Percentiles rank a stretch among this genome's conserved stretches.
phyloP scores from a whole-genome alignment of 352 stramenopile species.

The Blastocystis sp. region DNA sequence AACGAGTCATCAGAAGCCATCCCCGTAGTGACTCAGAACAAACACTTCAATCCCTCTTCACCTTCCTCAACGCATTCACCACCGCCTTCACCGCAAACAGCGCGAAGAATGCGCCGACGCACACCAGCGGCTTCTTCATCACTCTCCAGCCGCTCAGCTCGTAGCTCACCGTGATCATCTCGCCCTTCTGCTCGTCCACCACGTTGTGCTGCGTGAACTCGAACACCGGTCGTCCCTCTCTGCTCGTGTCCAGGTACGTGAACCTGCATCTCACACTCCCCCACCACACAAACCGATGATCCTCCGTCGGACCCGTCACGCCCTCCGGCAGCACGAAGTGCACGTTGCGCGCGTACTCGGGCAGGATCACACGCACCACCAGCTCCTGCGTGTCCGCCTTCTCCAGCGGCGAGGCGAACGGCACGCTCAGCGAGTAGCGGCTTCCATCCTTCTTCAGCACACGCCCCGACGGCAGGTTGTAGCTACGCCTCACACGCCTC shows the following conservation, averaged over 20 bases:
- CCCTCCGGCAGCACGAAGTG: conserved; percentile 71
- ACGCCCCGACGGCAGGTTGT: background rate
- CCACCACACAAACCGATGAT: conserved; percentile 68
- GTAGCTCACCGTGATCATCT: conserved; percentile 73
- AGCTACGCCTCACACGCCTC: conserved; percentile 62
- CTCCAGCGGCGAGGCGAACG: conserved; percentile 72
- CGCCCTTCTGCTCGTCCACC: conserved; percentile 71
- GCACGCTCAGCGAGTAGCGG: conserved; percentile 73
- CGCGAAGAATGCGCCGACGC: conserved; percentile 61
- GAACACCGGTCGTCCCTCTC: conserved; percentile 73
- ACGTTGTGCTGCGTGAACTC: conserved; percentile 70
- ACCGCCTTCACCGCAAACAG: conserved; percentile 66
- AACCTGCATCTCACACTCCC: conserved; percentile 70
- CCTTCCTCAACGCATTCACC: background rate
- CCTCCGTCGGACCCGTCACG: background rate
- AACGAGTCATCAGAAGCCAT: too few relatives aligned
- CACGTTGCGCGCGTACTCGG: conserved; percentile 73
- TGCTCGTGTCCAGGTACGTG: conserved; percentile 73
- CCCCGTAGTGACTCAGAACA: too few relatives aligned
- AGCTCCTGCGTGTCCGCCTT: conserved; percentile 72
- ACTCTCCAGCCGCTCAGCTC: background rate
- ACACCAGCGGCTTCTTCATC: conserved; percentile 69
- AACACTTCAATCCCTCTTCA: background rate
- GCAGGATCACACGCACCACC: conserved; percentile 74
- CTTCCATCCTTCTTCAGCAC: conserved; percentile 59